Evolutionary conservation across 1,284 basidiomycete species (phyloP).

Genomic region (Malassezia restricta): DNA sequence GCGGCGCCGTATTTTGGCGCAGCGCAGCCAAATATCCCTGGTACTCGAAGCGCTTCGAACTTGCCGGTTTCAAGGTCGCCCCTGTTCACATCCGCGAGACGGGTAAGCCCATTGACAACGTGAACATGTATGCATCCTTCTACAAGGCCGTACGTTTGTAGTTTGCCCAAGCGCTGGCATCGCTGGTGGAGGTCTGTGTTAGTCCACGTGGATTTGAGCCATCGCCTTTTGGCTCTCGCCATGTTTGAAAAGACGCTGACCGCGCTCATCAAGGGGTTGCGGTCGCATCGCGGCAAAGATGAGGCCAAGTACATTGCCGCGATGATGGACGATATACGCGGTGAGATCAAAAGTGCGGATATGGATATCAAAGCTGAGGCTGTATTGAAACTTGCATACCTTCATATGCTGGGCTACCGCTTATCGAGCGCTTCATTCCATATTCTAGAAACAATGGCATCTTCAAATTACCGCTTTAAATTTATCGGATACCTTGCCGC

Average conservation of each 20-base stretch:
- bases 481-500: constrained; percentile 91
- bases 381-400: constrained; percentile 87
- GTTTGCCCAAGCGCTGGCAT: not conserved
- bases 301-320: constrained; percentile 48
- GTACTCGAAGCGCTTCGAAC: constrained; percentile 57
- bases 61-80: constrained; percentile 45
- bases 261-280: constrained; percentile 43
- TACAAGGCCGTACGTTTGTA: constrained; percentile 43
- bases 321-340: constrained; percentile 60
- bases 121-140: constrained; percentile 55
- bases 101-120: constrained; percentile 52
- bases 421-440: constrained; percentile 52
- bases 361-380: constrained; percentile 94
- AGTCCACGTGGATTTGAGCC: too few species aligned
- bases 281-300: constrained; percentile 46
- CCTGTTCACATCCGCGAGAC: constrained; percentile 42
- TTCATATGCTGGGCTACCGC: constrained; percentile 72
- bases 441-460: constrained; percentile 96
- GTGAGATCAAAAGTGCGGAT: constrained; percentile 81
- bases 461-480: constrained; percentile 78
- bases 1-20: constrained; percentile 61
- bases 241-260: constrained; percentile 45
- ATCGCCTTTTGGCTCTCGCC: not conserved
- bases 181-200: not conserved
- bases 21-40: constrained; percentile 62